Base-by-base conservation (phyloP, 164 flowering plant species). In the Sedum album region DNA sequence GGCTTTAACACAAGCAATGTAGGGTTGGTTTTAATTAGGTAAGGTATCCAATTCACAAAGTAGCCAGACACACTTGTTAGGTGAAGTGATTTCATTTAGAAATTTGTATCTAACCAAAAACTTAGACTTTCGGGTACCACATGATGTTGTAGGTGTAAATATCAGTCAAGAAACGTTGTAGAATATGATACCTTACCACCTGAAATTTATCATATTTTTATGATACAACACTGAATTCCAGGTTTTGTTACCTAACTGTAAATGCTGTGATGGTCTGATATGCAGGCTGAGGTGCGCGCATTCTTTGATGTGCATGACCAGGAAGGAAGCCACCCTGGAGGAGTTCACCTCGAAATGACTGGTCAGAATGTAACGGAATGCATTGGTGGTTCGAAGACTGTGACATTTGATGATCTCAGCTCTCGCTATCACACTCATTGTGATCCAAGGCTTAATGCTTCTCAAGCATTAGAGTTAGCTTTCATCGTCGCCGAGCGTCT, bases 261-360 rank as follows among this genome's bases (percentile, higher is more conserved):
- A 1, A 6, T 49, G 21, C 5, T 7, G 20, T 20, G 6, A 48
- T 48, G 53, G 14, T 64, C 28, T 38, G 23, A 18, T 64, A 17
- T 64, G 14, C 42, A 64, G 66, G 66, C 66, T 6, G 66, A 64
- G 66, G 66, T 64, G 41, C 66, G 66, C 4, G 66, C 66, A 8
- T 64, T 64, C 66, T 64, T 64, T 38, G 66, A 64, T 18, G 66
- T 64, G 44, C 66, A 64, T 38, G 66, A 64, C 39, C 42, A 64
- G n/a, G 66, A 64, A n/a, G n/a, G n/a, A n/a, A n/a, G n/a, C n/a
- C n/a, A n/a, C n/a, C n/a, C n/a, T n/a, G n/a, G n/a, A n/a, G n/a
- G n/a, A n/a, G n/a, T n/a, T n/a, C n/a, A n/a, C n/a, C n/a, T n/a
- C n/a, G n/a, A n/a, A n/a, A n/a, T n/a, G n/a, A n/a, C n/a, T n/a